Base-by-base conservation (phyloP, 768 basidiomycete genomes). In the Psilocybe tampanensis region DNA sequence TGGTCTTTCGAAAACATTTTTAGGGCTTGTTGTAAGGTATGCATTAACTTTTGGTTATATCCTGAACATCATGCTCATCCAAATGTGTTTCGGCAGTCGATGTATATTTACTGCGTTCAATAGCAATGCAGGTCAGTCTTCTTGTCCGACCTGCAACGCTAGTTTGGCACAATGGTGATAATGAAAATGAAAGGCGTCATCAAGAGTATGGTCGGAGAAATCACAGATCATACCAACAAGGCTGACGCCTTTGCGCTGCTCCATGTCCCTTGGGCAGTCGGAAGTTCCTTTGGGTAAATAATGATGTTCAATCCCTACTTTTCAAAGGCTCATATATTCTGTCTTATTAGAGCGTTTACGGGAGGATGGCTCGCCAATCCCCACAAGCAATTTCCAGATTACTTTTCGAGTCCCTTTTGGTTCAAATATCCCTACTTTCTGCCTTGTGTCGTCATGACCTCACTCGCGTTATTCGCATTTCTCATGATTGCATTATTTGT, bases 31-130 rank as follows among this genome's bases (percentile, higher is more conserved):
- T 18, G 26, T 72, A 7, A 74, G 86, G 72, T 68, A 50, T 8
- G 19, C 13, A 19, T n/a, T n/a, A 9, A 43, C 11, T 9, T 44
- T 6, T 4, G 39, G 22, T 29, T n/a, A 26, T 11, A 12, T 52
- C 19, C 34, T 41, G 36, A 19, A 6, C 19, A 26, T 3, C 19
- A n/a, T n/a, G n/a, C n/a, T n/a, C n/a, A 13, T 8, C 29, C 15
- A 4, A 19, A 19, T 8, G 23, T 33, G 2, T 11, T 26, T 34
- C 53, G 22, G 9, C 51, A 73, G 68, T 61, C 84, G 84, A 22
- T 76, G 76, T 52, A 72, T 85, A 11, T 83, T 83, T 42, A 84
- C 83, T 4, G 83, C 80, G 2, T 70, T 86, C 23, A 86, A 83
- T 51, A 69, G 68, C 49, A 71, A 69, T 45, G 62, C 64, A 39